Base-by-base conservation (phyloP, 768 basidiomycete species). In the Macrocybe gigantea region DNA sequence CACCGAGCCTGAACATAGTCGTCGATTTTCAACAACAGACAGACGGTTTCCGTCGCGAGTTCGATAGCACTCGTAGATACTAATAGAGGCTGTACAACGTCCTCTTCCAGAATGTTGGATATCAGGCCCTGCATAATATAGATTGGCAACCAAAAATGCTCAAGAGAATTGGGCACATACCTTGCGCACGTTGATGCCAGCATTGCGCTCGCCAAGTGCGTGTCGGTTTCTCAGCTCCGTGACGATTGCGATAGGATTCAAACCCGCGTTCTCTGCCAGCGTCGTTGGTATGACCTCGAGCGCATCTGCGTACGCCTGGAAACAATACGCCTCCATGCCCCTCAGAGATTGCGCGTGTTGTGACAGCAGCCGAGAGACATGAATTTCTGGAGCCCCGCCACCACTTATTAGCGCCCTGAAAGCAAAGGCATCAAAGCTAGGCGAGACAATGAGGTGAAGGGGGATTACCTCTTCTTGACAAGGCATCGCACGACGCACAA, bases 301-400 rank as follows among this genome's bases (percentile, higher is more conserved):
- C 1, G 96, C 93, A 59, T 98, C 95, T 30, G 96, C 94, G 60
- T 93, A 99, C 3, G 93, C 94, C 59, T 96, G 91, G 83, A 97
- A 96, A 67, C 96, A 98, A 67, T 97, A 98, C 7, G 95, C 91
- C 66, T 98, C 94, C 87, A 97, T 97, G 42, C 96, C 95, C 66
- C 88, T 95, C 51, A 98, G 76, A 1, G 92, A 87, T 55, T 95
- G 92, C 1, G 93, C 83, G 57, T 95, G 80, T 64, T 96, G 90
- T 1, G 91, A 85, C 41, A 99, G 77, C 56, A 88, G 71, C 44
- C 94, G 83, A 8, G 96, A 98, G 38, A 95, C 88, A 62, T 98
- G 92, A 54, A 98, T 97, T 67, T 99, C 96, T 8, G 96, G 96
- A 10, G 96, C 94, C 44, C 95, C 95, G 40, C 95, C 95, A 49